Evolutionary conservation across 1,284 basidiomycete genomes (phyloP).

Genomic region (Ustilago shanxiensis): DNA sequence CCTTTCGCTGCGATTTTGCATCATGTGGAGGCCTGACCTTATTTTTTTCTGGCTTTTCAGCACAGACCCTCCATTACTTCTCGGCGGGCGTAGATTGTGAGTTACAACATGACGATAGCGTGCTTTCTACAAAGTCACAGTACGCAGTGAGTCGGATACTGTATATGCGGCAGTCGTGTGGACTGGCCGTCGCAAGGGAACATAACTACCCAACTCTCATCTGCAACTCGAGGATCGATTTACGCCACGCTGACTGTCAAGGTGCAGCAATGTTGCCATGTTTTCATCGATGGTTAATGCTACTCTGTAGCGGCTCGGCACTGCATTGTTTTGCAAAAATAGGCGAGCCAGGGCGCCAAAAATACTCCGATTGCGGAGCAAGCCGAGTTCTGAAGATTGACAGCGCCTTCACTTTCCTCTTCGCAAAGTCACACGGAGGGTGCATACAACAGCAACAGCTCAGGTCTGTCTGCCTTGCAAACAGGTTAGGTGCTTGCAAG

Average conservation of each 20-base stretch:
- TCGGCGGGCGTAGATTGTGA: not conserved
- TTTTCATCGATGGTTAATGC: not conserved
- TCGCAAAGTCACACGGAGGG: no score
- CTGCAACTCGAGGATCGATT: constrained; percentile 14
- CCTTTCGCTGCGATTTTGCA: not conserved
- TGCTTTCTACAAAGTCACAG: no score
- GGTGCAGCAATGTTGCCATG: constrained; percentile 2
- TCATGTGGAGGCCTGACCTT: constrained; percentile 12
- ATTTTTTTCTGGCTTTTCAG: no score
- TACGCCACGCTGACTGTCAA: constrained; percentile 3
- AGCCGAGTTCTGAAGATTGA: constrained; percentile 13
- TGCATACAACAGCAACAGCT: no score
- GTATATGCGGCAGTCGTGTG: not conserved
- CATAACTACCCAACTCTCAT: not conserved
- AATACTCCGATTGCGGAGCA: constrained; percentile 18
- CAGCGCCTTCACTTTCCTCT: not conserved
- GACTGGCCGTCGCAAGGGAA: not conserved
- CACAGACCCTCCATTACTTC: constrained; percentile 4
- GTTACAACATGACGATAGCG: not conserved
- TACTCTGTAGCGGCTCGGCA: not conserved
- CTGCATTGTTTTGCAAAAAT: not conserved
- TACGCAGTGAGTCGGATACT: no score
- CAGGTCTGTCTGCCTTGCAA: not conserved
- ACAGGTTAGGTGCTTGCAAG: not conserved
- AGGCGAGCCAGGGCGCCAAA: constrained; percentile 2